phyloP scores from a whole-genome alignment of 805 yeast genomes.

The Teunomyces stri region DNA sequence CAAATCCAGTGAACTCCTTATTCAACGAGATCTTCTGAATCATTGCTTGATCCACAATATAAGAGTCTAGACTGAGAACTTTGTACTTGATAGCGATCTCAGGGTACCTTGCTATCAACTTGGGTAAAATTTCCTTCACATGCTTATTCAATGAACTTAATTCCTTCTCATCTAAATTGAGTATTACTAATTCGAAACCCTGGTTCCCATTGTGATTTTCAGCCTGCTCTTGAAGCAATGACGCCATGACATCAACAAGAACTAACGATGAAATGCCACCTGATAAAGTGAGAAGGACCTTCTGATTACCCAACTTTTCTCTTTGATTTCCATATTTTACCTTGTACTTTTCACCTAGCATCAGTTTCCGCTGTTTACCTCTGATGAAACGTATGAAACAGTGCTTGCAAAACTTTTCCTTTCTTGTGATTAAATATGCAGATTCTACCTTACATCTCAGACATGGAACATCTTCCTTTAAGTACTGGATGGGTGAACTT shows the following conservation, averaged over 20 bases:
- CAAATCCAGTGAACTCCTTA: conserved; percentile 22
- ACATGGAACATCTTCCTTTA: conserved; percentile 30
- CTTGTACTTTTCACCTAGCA: conserved; percentile 70
- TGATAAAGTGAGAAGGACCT: conserved; percentile 59
- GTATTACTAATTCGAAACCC: conserved; percentile 61
- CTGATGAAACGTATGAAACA: conserved; percentile 75
- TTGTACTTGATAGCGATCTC: conserved; percentile 34
- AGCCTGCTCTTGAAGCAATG: conserved; percentile 61
- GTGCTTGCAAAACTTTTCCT: conserved; percentile 59
- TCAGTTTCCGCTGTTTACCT: conserved; percentile 76
- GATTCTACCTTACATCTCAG: conserved; percentile 47
- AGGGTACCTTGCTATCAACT: conserved; percentile 15
- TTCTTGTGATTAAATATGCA: conserved; percentile 51
- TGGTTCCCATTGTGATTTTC: conserved; percentile 59
- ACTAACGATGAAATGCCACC: conserved; percentile 68
- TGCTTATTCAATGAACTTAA: conserved; percentile 14
- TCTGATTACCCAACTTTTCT: conserved; percentile 32
- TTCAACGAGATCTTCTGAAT: conserved; percentile 32
- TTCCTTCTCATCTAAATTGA: conserved; percentile 45
- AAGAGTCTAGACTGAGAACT: conserved; percentile 41
- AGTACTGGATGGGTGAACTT: conserved; percentile 13
- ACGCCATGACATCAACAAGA: conserved; percentile 62
- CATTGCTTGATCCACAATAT: conserved; percentile 26
- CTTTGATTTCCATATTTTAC: conserved; percentile 56
- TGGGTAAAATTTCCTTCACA: conserved; percentile 15